A percentile compares a stretch with the other conserved stretches of the same genome.
phyloP scores from a whole-genome alignment of 345 rosid species.

The Sonneratia alba region DNA sequence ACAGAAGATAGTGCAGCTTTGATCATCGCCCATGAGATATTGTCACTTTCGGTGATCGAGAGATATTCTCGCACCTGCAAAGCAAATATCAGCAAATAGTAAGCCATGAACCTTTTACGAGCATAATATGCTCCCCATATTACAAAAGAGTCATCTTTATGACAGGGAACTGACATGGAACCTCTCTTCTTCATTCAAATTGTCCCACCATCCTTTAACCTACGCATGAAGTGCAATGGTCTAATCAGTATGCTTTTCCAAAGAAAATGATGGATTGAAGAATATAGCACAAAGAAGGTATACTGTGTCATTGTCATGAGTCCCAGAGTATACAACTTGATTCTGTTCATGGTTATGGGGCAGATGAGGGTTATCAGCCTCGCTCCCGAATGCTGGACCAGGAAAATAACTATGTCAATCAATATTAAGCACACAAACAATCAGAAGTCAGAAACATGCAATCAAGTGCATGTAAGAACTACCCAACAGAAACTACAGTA shows the following conservation, averaged over 20 bases:
- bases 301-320: conserved; percentile 96
- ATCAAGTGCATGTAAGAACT: background rate
- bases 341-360: conserved; percentile 86
- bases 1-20: conserved; percentile 57
- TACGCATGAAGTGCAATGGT: conserved; percentile 6
- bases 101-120: background rate
- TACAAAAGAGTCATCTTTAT: background rate
- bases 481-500: background rate
- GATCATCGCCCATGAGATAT: conserved; percentile 59
- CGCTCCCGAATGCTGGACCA: conserved; percentile 70
- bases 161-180: conserved; percentile 43
- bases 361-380: conserved; percentile 77
- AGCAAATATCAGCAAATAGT: background rate
- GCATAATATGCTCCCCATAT: background rate
- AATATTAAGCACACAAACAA: background rate
- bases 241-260: background rate
- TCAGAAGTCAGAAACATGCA: background rate
- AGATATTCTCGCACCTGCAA: conserved; percentile 60
- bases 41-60: conserved; percentile 38
- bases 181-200: conserved; percentile 48
- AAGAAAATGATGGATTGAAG: background rate
- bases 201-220: conserved; percentile 89
- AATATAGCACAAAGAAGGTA: conserved; percentile 6
- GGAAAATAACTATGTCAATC: background rate
- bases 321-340: conserved; percentile 96